Evolutionary conservation across 2,329 filamentous ascomycete genomes (phyloP).

Genomic region (Tolypocladium guangdongense): DNA sequence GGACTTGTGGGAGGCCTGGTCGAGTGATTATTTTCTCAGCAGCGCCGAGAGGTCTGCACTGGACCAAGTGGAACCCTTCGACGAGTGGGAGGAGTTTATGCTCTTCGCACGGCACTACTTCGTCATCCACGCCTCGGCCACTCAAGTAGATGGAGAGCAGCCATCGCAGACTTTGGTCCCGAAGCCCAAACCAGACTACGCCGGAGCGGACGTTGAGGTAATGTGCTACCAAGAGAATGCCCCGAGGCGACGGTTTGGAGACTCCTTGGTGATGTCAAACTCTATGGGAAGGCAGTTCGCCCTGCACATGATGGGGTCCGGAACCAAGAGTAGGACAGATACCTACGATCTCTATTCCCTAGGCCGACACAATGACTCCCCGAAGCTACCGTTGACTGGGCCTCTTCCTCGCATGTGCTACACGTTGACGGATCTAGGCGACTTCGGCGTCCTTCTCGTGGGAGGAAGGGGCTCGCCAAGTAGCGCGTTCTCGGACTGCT

Average conservation of each 20-base stretch:
- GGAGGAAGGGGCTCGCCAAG: constrained; percentile 74
- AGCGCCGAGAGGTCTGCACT: constrained; percentile 47
- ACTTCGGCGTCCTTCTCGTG: constrained; percentile 49
- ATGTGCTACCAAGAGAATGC: constrained; percentile 5
- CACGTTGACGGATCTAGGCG: constrained; percentile 56
- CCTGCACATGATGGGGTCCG: constrained; percentile 33
- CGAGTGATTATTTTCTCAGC: constrained; percentile 53
- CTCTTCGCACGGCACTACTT: constrained; percentile 81
- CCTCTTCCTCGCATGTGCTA: constrained; percentile 55
- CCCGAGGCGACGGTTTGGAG: constrained; percentile 48
- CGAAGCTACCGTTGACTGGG: constrained; percentile 17
- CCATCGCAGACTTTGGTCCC: no score
- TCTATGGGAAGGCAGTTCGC: constrained; percentile 31
- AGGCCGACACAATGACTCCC: constrained; percentile 7
- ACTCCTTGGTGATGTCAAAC: constrained; percentile 31
- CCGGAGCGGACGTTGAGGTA: constrained; percentile 4
- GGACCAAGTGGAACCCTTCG: constrained; percentile 70
- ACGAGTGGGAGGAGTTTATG: constrained; percentile 93
- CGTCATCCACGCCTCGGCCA: constrained; percentile 48
- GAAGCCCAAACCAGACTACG: no score
- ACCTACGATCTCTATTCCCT: constrained; percentile 39
- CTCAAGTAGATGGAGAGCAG: background rate
- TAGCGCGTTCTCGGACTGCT: constrained; percentile 60
- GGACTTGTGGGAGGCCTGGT: constrained; percentile 79
- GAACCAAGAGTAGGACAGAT: constrained; percentile 30